Base-by-base conservation (phyloP, 208 protist species). In the Strigomonas culicis region DNA sequence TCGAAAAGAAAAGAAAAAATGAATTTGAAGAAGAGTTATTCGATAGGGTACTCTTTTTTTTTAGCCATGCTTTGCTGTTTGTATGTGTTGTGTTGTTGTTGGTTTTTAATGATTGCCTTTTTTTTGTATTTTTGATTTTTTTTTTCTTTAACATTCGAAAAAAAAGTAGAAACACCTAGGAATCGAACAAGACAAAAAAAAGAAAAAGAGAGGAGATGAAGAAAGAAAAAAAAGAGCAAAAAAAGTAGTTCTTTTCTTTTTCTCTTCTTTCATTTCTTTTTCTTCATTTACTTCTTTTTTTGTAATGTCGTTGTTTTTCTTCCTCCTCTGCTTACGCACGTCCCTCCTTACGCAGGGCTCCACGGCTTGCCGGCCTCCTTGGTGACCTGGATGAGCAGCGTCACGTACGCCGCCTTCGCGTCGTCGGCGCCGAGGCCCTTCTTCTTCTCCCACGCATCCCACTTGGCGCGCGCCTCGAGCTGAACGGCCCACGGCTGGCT, bases 381-480 rank as follows among this genome's bases (percentile, higher is more conserved):
- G 36, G 85, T 82, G 61, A 90, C 74, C 52, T 82, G 73, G 25
- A 87, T 66, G 19, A 94, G 82, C 13, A 51, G 72, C 59, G 77
- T 77, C 43, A 98, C 81, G 70, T 99, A 99, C 36, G 82, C 61
- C 27, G 61, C 60, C 88, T 90, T 95, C 61, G 97, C 97, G 43
- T 94, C 94, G 8, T 97, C 95, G 46, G 86, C 49, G 50, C 73
- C 82, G 76, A 90, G 95, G 61, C 94, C 97, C 79, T 98, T 97
- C 53, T 74, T 51, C 27, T 44, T 69, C 49, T 91, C 87, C 94
- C 96, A 98, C 17, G 94, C 95, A 66, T 98, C 89, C 85, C 90
- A 98, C 82, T 99, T 99, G 69, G 93, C 93, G 57, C 91, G 85
- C 11, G 88, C 86, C 81, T 95, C 90, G 31, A 97, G 22, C 63